phyloP scores from a whole-genome alignment of 345 rosid species.

The Garcia nutans region DNA sequence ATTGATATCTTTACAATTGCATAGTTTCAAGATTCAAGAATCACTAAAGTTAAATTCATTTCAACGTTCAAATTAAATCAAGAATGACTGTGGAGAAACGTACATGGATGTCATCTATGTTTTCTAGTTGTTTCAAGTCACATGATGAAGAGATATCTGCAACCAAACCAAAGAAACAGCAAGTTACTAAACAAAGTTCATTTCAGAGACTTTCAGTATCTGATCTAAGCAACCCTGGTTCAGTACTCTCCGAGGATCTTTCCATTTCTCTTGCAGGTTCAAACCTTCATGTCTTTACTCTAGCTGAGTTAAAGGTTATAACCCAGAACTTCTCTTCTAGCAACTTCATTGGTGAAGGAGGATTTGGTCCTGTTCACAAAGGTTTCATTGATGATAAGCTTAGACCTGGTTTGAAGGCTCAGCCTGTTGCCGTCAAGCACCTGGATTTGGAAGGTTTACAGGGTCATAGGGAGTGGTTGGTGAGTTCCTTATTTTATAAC shows the following conservation, averaged over 20 bases:
- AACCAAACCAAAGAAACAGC: slow-evolving; percentile 35
- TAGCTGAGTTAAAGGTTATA: slow-evolving; percentile 67
- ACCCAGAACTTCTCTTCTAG: slow-evolving; percentile 70
- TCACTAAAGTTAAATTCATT: no score
- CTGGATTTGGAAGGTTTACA: slow-evolving; percentile 80
- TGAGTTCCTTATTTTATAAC: slow-evolving; percentile 27
- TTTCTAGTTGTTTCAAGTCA: slow-evolving; percentile 51
- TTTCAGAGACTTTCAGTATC: slow-evolving; percentile 53
- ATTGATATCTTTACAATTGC: no score
- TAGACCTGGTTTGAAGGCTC: slow-evolving; percentile 75
- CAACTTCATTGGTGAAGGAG: slow-evolving; percentile 84
- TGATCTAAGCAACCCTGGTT: slow-evolving; percentile 71
- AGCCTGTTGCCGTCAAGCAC: slow-evolving; percentile 85
- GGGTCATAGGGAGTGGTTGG: slow-evolving; percentile 95
- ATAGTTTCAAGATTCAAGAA: not conserved
- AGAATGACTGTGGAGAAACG: slow-evolving; percentile 49
- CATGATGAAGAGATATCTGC: slow-evolving; percentile 13
- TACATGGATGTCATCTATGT: slow-evolving; percentile 46
- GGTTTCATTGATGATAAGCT: slow-evolving; percentile 88
- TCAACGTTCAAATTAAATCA: not conserved
- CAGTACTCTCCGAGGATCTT: slow-evolving; percentile 58
- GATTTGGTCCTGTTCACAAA: slow-evolving; percentile 87
- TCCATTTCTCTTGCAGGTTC: slow-evolving; percentile 80
- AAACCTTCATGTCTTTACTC: slow-evolving; percentile 63
- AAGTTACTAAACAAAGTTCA: slow-evolving; percentile 47